These are phyloP conservation scores for Sporothrix variecibatus DNA, from an alignment of 2,329 filamentous ascomycete genomes.

Conservation along the genomic window DNA sequence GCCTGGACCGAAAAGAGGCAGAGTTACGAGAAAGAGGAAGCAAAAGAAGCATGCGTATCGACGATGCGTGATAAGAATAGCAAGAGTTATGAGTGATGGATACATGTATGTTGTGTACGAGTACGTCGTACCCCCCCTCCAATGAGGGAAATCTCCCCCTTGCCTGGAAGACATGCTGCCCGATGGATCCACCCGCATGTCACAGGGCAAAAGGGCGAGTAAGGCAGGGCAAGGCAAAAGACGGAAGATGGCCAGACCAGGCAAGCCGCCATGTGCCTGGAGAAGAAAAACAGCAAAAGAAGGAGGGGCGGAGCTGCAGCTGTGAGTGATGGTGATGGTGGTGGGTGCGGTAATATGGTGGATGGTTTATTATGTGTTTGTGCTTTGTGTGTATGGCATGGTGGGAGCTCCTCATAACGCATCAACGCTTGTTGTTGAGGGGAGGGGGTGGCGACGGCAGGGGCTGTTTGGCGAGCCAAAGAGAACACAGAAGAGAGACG, in stretches of 20 bases:
- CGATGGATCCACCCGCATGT: conserved; percentile 10
- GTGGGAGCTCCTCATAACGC: neutral
- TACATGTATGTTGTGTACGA: neutral
- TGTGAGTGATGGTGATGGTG: neutral
- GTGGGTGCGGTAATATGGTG: neutral
- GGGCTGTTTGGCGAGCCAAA: neutral
- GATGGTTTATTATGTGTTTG: neutral
- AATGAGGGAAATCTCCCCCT: neutral
- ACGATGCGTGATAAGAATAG: conserved; percentile 11
- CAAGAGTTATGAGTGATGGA: neutral
- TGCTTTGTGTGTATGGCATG: neutral
- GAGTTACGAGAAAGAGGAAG: neutral
- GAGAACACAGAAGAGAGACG: neutral
- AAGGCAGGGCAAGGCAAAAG: neutral
- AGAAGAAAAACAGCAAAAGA: neutral
- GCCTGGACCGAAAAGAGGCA: neutral
- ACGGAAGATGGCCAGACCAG: neutral
- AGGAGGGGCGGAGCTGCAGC: conserved; percentile 6
- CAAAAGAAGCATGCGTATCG: neutral
- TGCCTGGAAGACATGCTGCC: neutral
- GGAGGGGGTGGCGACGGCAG: conserved; percentile 14
- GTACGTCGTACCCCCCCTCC: neutral
- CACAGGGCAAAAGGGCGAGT: conserved; percentile 12
- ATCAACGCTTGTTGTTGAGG: neutral
- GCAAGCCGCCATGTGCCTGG: conserved; percentile 28